These are phyloP conservation scores for Linderniella brevidens DNA, from an alignment of 257 asterid genomes.

Conservation along the genomic window DNA sequence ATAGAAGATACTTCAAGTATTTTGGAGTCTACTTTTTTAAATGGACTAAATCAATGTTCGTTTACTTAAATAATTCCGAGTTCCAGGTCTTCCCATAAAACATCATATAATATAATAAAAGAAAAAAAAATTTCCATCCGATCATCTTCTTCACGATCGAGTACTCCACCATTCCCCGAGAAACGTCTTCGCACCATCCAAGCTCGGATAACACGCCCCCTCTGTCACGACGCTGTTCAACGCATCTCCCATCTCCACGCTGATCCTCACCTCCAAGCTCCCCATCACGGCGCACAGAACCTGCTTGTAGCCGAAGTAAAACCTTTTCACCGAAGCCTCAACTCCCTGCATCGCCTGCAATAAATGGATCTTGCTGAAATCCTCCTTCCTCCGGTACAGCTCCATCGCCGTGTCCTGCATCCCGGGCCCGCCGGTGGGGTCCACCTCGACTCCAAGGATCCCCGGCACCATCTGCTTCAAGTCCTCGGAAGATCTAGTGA, in stretches of 20 bases:
- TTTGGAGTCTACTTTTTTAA: too few species aligned
- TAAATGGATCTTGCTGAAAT: constrained; percentile 38
- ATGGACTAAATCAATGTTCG: too few species aligned
- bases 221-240: constrained; percentile 56
- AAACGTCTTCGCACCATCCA: constrained; percentile 91
- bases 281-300: constrained; percentile 60
- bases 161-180: constrained; percentile 58
- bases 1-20: too few species aligned
- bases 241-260: constrained; percentile 33
- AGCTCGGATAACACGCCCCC: constrained; percentile 81
- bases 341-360: constrained; percentile 85
- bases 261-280: constrained; percentile 58
- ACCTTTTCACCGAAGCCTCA: constrained; percentile 67
- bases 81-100: too few species aligned
- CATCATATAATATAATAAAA: too few species aligned
- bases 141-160: too few species aligned
- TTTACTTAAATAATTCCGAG: too few species aligned
- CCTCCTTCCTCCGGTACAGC: constrained; percentile 30
- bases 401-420: constrained; percentile 86
- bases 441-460: constrained; percentile 68
- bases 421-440: constrained; percentile 83
- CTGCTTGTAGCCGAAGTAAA: constrained; percentile 66
- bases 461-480: constrained; percentile 67
- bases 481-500: constrained; percentile 51
- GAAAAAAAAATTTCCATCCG: too few species aligned